Base-by-base conservation (phyloP, 176 grass and related monocot genomes). In the Juncus effusus region DNA sequence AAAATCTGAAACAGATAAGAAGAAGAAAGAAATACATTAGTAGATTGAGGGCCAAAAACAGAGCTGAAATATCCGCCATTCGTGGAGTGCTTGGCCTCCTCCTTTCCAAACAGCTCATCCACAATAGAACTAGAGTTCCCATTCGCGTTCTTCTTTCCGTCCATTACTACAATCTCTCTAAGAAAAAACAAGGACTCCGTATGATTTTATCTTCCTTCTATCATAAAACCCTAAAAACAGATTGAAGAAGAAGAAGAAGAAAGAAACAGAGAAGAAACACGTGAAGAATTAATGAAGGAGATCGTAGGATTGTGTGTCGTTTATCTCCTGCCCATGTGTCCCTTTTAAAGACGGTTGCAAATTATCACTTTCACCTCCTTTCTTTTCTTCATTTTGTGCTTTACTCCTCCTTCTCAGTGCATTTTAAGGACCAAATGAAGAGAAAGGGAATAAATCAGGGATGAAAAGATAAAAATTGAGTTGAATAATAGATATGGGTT, bases 341-440 rank as follows among this genome's bases (percentile, higher is more conserved):
- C 54, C 54, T 57, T 57, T 57, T 57, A 57, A 57, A 57, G 54
- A 13, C 54, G 54, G 54, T 57, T 57, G 0, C 54, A 5, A 13
- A 57, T 13, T 57, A 11, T 57, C n/a, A 13, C 13, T 57, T 57
- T 11, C 54, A 57, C 5, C 9, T 2, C 54, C 54, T 57, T 13
- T 13, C 13, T 12, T 57, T 57, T 57, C 9, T 5, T 47, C 9
- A 47, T 47, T 47, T 47, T 47, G 44, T 47, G 44, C 9, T 47
- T 6, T 47, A 5, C 0, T 47, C 44, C 6, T 47, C 44, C 9
- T 47, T 47, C 44, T 47, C 44, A 47, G 9, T 0, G 9, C 1
- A 6, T 47, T 6, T 6, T 47, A 9, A 47, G 4, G 44, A 47
- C 9, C 4, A 47, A 47, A 47, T 1, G 44, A 47, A 47, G 9